phyloP scores from a whole-genome alignment of 2,329 filamentous ascomycete species.

The Monilinia aucupariae region DNA sequence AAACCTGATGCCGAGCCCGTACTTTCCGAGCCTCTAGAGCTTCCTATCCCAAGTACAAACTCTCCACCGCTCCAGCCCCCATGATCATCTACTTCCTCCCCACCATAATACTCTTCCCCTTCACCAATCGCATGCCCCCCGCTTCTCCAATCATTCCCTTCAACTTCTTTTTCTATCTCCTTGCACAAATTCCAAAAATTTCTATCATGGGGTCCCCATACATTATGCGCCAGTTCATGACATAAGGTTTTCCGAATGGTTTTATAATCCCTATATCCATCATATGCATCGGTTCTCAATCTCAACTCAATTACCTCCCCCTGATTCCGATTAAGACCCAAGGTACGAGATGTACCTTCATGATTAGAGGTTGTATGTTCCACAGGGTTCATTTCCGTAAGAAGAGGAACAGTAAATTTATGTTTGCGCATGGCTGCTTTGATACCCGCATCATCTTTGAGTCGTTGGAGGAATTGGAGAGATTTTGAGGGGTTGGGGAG shows the following conservation, averaged over 20 bases:
- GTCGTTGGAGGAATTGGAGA: conserved; percentile 64
- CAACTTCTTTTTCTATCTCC: conserved; percentile 83
- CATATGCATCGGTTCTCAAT: conserved; percentile 86
- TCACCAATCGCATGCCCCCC: conserved; percentile 59
- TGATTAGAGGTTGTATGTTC: conserved; percentile 68
- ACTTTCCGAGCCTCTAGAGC: conserved; percentile 40
- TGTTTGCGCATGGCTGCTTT: conserved; percentile 76
- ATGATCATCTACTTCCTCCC: conserved; percentile 56
- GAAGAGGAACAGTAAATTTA: conserved; percentile 73
- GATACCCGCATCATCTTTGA: conserved; percentile 81
- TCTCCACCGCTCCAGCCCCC: conserved; percentile 75
- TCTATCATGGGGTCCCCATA: conserved; percentile 75
- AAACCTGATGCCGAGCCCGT: conserved; percentile 26
- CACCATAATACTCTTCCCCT: conserved; percentile 49
- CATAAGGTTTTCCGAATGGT: conserved; percentile 88
- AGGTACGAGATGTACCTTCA: conserved; percentile 66
- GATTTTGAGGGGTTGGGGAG: conserved; percentile 72
- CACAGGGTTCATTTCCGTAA: conserved; percentile 94
- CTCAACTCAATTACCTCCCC: conserved; percentile 89
- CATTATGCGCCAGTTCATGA: conserved; percentile 92
- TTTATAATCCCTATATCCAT: conserved; percentile 89
- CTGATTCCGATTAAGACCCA: conserved; percentile 81
- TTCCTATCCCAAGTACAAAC: conserved; percentile 61
- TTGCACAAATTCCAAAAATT: conserved; percentile 87
- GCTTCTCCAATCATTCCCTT: conserved; percentile 68